phyloP scores from a whole-genome alignment of 352 stramenopile species.

The Aphanomyces euteiches region DNA sequence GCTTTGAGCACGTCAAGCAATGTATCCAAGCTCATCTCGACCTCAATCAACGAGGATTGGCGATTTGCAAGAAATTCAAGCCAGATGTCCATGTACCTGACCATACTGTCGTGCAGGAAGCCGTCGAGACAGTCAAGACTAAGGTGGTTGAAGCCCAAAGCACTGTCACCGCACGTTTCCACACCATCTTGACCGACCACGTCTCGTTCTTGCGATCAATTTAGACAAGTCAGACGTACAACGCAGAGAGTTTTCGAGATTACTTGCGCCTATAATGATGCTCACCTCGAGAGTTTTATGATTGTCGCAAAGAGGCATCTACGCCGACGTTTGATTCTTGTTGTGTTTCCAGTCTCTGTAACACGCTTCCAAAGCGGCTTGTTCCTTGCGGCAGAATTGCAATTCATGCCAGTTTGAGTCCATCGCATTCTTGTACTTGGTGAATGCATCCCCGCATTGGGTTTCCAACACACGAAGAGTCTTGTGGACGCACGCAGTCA shows the following conservation, averaged over 20 bases:
- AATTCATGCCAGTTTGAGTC: slow-evolving; percentile 88
- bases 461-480: slow-evolving; percentile 76
- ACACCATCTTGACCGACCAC: slow-evolving; percentile 3
- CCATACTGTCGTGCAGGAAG: neutral
- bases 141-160: slow-evolving; percentile 18
- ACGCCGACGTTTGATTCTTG: slow-evolving; percentile 6
- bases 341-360: slow-evolving; percentile 70
- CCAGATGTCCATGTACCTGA: neutral
- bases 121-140: neutral
- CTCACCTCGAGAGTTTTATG: neutral
- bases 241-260: neutral
- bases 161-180: neutral
- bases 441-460: slow-evolving; percentile 81
- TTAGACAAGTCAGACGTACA: neutral
- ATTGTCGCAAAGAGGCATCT: neutral
- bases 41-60: neutral
- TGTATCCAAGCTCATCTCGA: neutral
- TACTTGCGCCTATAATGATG: slow-evolving; percentile 8
- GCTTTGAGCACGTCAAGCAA: neutral
- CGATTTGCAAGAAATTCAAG: slow-evolving; percentile 8
- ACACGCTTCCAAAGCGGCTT: slow-evolving; percentile 80
- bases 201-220: slow-evolving; percentile 24
- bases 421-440: slow-evolving; percentile 82
- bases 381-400: slow-evolving; percentile 79
- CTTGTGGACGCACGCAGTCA: slow-evolving; percentile 82